Conservation (phyloP, 805 yeast species). For the Saturnispora kantuleensis region DNA sequence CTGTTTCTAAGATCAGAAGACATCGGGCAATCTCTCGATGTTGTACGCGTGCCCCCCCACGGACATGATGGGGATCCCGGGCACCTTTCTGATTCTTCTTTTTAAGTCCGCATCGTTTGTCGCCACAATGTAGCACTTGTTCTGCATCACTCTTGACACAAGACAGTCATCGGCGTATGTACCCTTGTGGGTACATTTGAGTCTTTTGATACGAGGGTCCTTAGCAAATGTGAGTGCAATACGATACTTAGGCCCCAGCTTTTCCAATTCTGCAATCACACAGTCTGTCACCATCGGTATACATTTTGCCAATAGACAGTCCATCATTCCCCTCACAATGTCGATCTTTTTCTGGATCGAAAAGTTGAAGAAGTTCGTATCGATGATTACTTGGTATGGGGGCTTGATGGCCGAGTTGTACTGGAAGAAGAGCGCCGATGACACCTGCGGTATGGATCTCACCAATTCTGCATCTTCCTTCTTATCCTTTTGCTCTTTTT, state of each 20-base stretch:
- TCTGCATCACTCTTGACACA: constrained; percentile 87
- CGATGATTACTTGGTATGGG: constrained; percentile 93
- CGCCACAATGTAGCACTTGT: constrained; percentile 94
- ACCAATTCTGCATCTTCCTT: constrained; percentile 70
- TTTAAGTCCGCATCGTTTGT: constrained; percentile 96
- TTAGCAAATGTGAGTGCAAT: constrained; percentile 88
- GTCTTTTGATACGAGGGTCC: constrained; percentile 82
- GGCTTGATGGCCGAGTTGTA: constrained; percentile 91
- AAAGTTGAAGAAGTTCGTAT: constrained; percentile 94
- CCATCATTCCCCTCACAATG: constrained; percentile 95
- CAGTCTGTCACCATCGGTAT: constrained; percentile 95
- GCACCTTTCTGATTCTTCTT: constrained; percentile 88
- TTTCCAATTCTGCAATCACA: constrained; percentile 96
- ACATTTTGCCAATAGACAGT: constrained; percentile 85
- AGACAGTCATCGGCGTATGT: constrained; percentile 98
- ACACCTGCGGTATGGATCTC: constrained; percentile 79
- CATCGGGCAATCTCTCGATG: constrained; percentile 91
- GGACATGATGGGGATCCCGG: constrained; percentile 95
- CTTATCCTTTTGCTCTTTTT: constrained; percentile 28
- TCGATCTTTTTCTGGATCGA: constrained; percentile 94
- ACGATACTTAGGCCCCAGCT: constrained; percentile 87
- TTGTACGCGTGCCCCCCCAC: constrained; percentile 91
- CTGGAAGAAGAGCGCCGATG: constrained; percentile 91
- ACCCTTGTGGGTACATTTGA: constrained; percentile 88
- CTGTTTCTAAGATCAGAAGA: constrained; percentile 35